Evolutionary conservation across 768 basidiomycete species (phyloP), one percentile per base, ranked within the genome.

Genomic region (Leccinum ochraceum): DNA sequence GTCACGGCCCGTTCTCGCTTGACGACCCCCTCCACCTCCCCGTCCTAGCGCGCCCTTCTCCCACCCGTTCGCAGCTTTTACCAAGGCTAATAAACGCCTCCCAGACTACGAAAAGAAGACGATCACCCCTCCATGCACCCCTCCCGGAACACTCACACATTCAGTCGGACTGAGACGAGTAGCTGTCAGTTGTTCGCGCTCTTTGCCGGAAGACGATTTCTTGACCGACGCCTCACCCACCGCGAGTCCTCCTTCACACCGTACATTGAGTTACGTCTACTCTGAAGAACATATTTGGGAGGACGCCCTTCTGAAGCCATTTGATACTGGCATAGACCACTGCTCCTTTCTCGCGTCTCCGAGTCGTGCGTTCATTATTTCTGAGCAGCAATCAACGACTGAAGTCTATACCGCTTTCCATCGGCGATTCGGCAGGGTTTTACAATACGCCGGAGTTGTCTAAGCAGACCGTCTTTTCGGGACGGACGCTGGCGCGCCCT

Each of bases 51-150:
- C 13, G 16, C 48, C 61, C 8, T 61, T 70, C 26, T 58, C 63
- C 60, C 71, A 89, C 65, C 87, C 86, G 0, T 83, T 86, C 56
- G 84, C 88, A 14, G 88, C 80, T 0, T 85, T 86, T 1, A 80
- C 81, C 4, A 83, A 82, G 58, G 78, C 80, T 4, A 74, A 66
- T 30, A 78, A 77, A 65, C 67, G 66, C 4, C 80, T 76, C 28
- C 80, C 79, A 3, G 66, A 77, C 13, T 82, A 83, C 53, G 82
- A 86, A 67, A 79, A 77, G 67, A 74, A 69, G 66, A 36, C 16
- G 32, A 58, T 60, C 42, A 60, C 65, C 24, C 67, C 62, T 20
- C 71, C 62, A 22, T 61, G 57, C 34, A 66, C 72, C 10, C 70
- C 69, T 32, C 67, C 60, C 42, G 65, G 61, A 66, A 66, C 58